Base-by-base conservation (phyloP, 2,329 filamentous ascomycete species). In the Colletotrichum sublineola region DNA sequence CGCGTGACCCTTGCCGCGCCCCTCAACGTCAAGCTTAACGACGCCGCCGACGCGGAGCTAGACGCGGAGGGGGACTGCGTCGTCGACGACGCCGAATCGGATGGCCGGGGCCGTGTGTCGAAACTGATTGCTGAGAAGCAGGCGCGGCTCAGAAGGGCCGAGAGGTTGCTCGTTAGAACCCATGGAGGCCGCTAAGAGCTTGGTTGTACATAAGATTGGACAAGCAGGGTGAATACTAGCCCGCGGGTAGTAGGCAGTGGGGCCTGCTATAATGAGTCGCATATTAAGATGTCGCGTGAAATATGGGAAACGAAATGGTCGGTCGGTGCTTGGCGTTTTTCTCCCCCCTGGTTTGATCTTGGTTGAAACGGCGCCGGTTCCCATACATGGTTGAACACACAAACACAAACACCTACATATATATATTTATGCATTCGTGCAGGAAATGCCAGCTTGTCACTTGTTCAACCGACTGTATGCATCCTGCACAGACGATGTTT, bases 81-180 rank as follows among this genome's bases (percentile, higher is more conserved):
- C 56, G 75, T 73, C 8, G 68, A 71, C 14, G 76, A 76, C 36
- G 77, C 78, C 15, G 75, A 75, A 53, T 67, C 46, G 1, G 64
- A 69, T 5, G 75, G 71, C 8, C 71, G 73, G 12, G 75, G 70
- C 44, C 65, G 71, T 15, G 71, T 73, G 29, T 40, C 71, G 52
- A 77, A 77, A 11, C 78, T 78, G 2, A 74, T 84, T 57, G 77
- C 75, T 58, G 79, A 82, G 57, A 83, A 79, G 70, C 79, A 81
- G 62, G 82, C 82, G 52, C 79, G 85, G 63, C 73, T 87, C 38
- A 77, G 79, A 52, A 78, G 84, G 40, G 85, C 85, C 1, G 79
- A 82, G 40, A 79, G 77, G 66, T 75, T 87, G 63, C 77, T 86
- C 50, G 29, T 12, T 48, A 61, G 66, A 55, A 64, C 66, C 38